phyloP scores from a whole-genome alignment of 805 yeast genomes.

The Millerozyma acaciae region DNA sequence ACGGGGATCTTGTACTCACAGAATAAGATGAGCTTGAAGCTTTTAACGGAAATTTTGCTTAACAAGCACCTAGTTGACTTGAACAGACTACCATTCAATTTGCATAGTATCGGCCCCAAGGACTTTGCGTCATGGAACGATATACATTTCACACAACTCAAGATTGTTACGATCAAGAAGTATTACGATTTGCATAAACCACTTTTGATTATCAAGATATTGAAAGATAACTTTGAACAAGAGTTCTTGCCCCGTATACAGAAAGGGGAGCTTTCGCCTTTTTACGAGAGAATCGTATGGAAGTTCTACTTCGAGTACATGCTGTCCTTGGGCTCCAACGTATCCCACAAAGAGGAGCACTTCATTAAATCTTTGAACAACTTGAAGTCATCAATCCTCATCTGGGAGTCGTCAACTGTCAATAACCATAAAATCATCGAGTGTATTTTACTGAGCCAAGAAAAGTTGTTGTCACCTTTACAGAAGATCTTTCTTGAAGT shows the following conservation, averaged over 20 bases:
- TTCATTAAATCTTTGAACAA: constrained; percentile 19
- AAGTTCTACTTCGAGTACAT: constrained; percentile 36
- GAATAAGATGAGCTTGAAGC: constrained; percentile 20
- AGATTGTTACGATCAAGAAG: constrained; percentile 33
- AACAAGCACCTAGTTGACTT: constrained; percentile 22
- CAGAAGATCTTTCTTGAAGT: constrained; percentile 25
- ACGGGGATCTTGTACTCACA: constrained; percentile 22
- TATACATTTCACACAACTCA: constrained; percentile 22
- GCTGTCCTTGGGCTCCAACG: constrained; percentile 2
- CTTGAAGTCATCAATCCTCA: constrained; percentile 25
- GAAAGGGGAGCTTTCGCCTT: constrained; percentile 22
- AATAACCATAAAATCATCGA: constrained; percentile 11
- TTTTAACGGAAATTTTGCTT: constrained; percentile 23
- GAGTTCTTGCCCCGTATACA: constrained; percentile 23
- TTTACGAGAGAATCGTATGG: constrained; percentile 41
- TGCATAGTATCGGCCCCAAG: constrained; percentile 4
- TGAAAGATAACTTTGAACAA: constrained; percentile 24
- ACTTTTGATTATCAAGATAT: constrained; percentile 23
- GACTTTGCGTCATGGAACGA: constrained; percentile 15
- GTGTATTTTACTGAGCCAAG: constrained; percentile 13
- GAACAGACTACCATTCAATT: constrained; percentile 15
- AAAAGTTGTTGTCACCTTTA: constrained; percentile 15
- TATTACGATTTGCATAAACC: constrained; percentile 33
- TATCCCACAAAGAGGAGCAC: constrained; percentile 16
- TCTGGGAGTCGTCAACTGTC: constrained; percentile 34